A percentile compares a stretch with the other conserved stretches of the same genome.
Conservation (phyloP, 306 rosid species). For the Urtica urens region DNA sequence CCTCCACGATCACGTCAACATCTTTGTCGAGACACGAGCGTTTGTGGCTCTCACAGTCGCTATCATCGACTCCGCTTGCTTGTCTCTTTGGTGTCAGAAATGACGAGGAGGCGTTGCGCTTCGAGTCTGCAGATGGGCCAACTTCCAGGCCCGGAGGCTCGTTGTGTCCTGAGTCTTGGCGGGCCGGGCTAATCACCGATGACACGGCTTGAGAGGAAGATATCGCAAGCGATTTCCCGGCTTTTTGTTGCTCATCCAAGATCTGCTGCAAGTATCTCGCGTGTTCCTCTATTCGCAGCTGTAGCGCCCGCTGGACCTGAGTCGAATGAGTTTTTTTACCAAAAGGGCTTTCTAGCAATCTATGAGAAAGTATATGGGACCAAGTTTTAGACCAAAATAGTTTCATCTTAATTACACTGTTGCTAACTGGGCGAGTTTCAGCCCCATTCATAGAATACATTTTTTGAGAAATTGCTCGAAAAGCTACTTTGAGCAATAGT, state of each 20-base stretch:
- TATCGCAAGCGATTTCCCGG: conserved; percentile 24
- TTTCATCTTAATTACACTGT: too few species aligned
- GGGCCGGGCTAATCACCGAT: background rate
- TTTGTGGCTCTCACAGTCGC: conserved; percentile 17
- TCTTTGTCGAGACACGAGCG: conserved; percentile 9
- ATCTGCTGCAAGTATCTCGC: conserved; percentile 35
- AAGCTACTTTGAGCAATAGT: too few species aligned
- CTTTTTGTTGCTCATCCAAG: conserved; percentile 29
- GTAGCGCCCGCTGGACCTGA: conserved; percentile 33
- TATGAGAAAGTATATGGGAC: too few species aligned
- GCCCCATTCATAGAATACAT: too few species aligned
- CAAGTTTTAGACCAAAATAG: too few species aligned
- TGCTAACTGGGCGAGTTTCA: too few species aligned
- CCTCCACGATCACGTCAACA: too few species aligned
- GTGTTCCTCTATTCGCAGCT: conserved; percentile 33
- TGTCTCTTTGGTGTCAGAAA: conserved; percentile 14
- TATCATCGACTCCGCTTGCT: background rate
- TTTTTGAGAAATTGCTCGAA: too few species aligned
- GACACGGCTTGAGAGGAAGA: conserved; percentile 21
- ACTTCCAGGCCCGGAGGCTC: conserved; percentile 9
- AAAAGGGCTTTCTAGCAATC: too few species aligned
- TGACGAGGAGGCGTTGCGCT: conserved; percentile 18
- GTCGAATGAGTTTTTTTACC: background rate
- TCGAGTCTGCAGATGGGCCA: conserved; percentile 9
- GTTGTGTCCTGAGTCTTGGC: conserved; percentile 12